Conservation (phyloP, 305 asterid species). For the Fraxinus dipetala region DNA sequence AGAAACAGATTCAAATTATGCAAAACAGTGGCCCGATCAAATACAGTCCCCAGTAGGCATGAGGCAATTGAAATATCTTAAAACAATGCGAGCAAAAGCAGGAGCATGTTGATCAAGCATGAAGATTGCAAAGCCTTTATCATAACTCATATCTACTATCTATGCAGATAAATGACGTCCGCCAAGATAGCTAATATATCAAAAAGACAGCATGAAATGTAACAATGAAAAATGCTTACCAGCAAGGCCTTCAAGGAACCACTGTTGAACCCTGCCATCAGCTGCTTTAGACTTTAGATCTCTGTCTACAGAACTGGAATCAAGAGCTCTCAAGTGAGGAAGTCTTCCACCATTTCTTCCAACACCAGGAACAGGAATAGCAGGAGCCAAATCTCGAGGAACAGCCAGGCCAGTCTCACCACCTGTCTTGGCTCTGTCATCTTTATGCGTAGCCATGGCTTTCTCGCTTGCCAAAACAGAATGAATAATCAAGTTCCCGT, state of each 20-base stretch:
- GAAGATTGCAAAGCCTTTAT: neutral
- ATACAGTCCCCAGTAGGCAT: neutral
- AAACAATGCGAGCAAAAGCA: neutral
- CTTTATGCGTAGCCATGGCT: constrained; percentile 65
- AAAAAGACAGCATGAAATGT: neutral
- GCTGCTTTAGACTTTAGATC: constrained; percentile 58
- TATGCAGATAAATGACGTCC: neutral
- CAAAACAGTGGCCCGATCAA: neutral
- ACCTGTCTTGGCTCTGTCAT: constrained; percentile 31
- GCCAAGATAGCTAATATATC: neutral
- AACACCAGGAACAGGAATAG: constrained; percentile 45
- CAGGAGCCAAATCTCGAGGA: constrained; percentile 55
- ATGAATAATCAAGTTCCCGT: constrained; percentile 87
- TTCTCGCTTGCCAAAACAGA: constrained; percentile 90
- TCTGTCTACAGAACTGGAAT: constrained; percentile 41
- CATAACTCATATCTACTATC: constrained; percentile 2
- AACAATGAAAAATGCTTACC: constrained; percentile 37
- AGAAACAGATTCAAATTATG: neutral
- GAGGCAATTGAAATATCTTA: neutral
- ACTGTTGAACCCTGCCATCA: constrained; percentile 81
- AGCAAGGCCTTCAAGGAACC: constrained; percentile 98
- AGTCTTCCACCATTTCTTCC: constrained; percentile 51
- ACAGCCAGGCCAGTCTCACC: constrained; percentile 70
- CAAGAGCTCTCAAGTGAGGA: constrained; percentile 69
- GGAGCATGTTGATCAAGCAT: neutral